These are phyloP conservation scores for Boechera stricta DNA, from an alignment of 345 rosid genomes.

Conservation along the genomic window DNA sequence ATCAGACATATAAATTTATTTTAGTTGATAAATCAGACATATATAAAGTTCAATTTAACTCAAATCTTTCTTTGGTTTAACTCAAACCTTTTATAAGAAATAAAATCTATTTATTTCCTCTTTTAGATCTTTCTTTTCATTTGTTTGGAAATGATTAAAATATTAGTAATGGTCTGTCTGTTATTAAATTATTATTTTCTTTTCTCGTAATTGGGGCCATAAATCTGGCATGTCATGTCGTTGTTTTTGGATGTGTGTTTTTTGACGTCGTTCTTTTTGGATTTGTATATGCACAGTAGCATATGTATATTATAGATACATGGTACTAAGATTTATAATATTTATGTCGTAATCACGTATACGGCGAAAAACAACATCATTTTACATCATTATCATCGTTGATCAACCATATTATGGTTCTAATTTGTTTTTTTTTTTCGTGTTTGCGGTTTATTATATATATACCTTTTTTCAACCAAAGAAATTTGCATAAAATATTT, in stretches of 20 bases:
- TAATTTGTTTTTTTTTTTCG: background rate
- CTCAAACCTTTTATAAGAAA: background rate
- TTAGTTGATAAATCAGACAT: background rate
- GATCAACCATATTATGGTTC: background rate
- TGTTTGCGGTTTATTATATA: background rate
- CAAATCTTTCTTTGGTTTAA: too few species aligned
- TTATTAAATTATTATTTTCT: background rate
- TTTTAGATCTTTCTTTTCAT: background rate
- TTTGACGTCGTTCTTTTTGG: constrained; percentile 36
- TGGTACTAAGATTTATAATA: constrained; percentile 19
- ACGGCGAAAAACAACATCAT: constrained; percentile 10
- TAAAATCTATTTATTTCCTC: background rate
- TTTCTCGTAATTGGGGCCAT: constrained; percentile 36
- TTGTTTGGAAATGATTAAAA: background rate
- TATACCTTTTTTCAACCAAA: too few species aligned
- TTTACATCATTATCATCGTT: background rate
- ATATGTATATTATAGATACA: background rate
- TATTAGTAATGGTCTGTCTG: constrained; percentile 15
- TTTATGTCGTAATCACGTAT: constrained; percentile 13
- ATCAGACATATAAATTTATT: background rate
- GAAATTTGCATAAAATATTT: too few species aligned
- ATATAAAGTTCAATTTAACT: background rate
- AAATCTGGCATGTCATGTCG: constrained; percentile 44
- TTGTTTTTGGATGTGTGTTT: constrained; percentile 19
- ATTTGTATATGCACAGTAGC: background rate